Evolutionary conservation across 1,284 basidiomycete species (phyloP).

Genomic region (Melampsora allii-populina): DNA sequence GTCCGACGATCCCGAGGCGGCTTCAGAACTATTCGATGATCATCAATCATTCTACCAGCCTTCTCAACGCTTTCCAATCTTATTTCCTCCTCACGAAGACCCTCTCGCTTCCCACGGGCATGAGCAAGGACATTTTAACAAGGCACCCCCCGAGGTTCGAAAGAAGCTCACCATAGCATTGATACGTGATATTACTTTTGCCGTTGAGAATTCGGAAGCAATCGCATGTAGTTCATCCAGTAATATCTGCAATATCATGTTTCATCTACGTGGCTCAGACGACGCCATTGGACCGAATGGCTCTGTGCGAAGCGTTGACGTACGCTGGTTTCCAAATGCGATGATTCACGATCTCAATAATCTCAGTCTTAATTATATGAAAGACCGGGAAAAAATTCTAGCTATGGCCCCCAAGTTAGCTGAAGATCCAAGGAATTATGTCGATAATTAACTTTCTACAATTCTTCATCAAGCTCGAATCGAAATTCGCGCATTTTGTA

Average conservation of each 20-base stretch:
- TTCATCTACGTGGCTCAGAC: constrained; percentile 5
- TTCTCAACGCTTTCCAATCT: constrained; percentile 1
- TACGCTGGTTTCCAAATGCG: not conserved
- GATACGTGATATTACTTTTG: constrained; percentile 3
- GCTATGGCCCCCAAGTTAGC: not conserved
- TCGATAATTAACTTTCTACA: not conserved
- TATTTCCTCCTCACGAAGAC: not conserved
- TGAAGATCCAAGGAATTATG: constrained; percentile 2
- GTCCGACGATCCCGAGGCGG: not conserved
- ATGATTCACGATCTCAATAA: not conserved
- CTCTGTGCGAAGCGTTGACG: not conserved
- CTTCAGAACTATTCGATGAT: not conserved
- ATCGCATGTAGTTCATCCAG: not conserved
- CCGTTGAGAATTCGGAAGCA: not conserved
- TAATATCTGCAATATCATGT: not conserved
- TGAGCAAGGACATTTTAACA: not conserved
- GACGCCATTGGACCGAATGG: not conserved
- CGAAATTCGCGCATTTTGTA: no score
- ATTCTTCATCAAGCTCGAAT: no score
- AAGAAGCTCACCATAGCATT: not conserved
- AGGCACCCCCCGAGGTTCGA: not conserved
- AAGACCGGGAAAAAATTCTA: not conserved
- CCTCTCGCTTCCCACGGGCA: not conserved
- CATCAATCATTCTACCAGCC: not conserved
- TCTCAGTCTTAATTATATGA: not conserved